These are phyloP conservation scores for Neoboletus magnificus DNA, from an alignment of 768 basidiomycete species.

Conservation along the genomic window DNA sequence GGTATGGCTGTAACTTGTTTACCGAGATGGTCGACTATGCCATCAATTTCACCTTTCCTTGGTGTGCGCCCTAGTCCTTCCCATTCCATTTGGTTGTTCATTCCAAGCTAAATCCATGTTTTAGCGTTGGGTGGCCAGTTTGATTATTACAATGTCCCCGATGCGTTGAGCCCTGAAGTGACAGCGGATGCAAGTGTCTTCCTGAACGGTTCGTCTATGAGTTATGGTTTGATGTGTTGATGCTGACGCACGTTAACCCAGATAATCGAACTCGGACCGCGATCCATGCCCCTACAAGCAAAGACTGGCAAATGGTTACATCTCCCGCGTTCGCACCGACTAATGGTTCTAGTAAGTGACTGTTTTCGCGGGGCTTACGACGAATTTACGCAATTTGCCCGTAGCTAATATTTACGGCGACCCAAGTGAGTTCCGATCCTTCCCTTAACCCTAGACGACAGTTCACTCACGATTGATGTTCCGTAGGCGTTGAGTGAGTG, in stretches of 20 bases:
- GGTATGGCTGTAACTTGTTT: conserved; percentile 59
- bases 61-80: conserved; percentile 37
- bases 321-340: conserved; percentile 21
- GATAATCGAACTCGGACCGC: conserved; percentile 53
- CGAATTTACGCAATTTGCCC: not conserved
- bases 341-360: conserved; percentile 8
- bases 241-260: conserved; percentile 18
- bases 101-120: too few relatives aligned
- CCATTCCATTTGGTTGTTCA: too few relatives aligned
- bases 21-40: conserved; percentile 66
- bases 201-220: not conserved
- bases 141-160: not conserved
- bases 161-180: not conserved
- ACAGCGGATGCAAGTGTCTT: not conserved
- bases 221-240: conserved; percentile 33
- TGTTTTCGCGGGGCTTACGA: not conserved
- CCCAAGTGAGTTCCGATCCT: conserved; percentile 28
- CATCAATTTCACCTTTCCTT: conserved; percentile 63
- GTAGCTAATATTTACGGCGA: conserved; percentile 19
- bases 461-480: not conserved
- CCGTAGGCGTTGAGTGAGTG: conserved; percentile 35
- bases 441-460: not conserved
- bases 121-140: too few relatives aligned
- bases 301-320: conserved; percentile 38
- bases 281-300: conserved; percentile 66